These are phyloP conservation scores for Penicillium turbatum DNA, from an alignment of 495 filamentous ascomycete species.

Conservation along the genomic window DNA sequence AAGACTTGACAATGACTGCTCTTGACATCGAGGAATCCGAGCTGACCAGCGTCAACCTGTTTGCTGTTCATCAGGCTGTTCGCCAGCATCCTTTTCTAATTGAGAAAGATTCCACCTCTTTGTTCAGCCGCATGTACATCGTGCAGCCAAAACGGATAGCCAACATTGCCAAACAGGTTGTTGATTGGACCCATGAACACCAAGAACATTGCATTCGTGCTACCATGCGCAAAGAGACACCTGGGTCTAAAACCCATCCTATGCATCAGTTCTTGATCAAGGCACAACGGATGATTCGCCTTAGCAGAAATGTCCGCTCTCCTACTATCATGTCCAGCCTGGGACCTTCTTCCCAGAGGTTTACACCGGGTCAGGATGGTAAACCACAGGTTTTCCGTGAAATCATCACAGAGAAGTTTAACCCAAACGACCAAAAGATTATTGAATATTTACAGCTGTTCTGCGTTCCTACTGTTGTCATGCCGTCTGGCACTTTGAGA, in stretches of 20 bases:
- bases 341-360: slow-evolving; percentile 42
- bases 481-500: slow-evolving; percentile 50
- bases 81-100: slow-evolving; percentile 34
- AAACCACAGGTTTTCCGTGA: slow-evolving; percentile 40
- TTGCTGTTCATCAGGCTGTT: slow-evolving; percentile 64
- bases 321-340: slow-evolving; percentile 55
- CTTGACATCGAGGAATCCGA: slow-evolving; percentile 41
- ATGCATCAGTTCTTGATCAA: slow-evolving; percentile 59
- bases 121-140: slow-evolving; percentile 38
- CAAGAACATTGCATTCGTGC: slow-evolving; percentile 42
- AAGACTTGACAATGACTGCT: slow-evolving; percentile 55
- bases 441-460: slow-evolving; percentile 68
- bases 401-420: slow-evolving; percentile 35
- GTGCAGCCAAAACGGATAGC: slow-evolving; percentile 49
- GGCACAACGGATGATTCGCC: slow-evolving; percentile 59
- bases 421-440: slow-evolving; percentile 49
- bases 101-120: slow-evolving; percentile 47
- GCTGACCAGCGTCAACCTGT: slow-evolving; percentile 52
- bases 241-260: slow-evolving; percentile 28
- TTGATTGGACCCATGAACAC: slow-evolving; percentile 55
- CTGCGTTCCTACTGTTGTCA: slow-evolving; percentile 42
- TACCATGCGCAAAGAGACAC: slow-evolving; percentile 16
- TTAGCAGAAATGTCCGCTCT: slow-evolving; percentile 59
- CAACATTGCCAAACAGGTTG: slow-evolving; percentile 43
- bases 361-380: slow-evolving; percentile 30